Conservation (phyloP, 2,329 filamentous ascomycete species). For the Nothopassalora personata region DNA sequence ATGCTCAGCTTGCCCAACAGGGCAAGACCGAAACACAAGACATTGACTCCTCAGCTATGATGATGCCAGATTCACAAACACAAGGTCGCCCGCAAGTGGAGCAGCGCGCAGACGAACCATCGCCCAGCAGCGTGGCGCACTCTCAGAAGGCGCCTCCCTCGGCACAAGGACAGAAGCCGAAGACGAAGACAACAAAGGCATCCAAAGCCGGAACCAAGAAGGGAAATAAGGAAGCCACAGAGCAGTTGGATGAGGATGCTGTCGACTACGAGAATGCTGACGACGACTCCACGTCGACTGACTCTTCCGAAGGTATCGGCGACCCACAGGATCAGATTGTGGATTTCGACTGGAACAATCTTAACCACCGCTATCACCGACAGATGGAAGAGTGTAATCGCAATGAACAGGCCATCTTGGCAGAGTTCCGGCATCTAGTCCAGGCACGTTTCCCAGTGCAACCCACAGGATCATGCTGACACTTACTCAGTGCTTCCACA, state of each 20-base stretch:
- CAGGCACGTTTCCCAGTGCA: constrained; percentile 44
- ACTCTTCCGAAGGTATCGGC: constrained; percentile 18
- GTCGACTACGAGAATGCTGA: constrained; percentile 6
- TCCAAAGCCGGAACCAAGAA: neutral
- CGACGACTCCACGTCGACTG: constrained; percentile 12
- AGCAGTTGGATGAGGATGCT: neutral
- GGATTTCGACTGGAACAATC: constrained; percentile 70
- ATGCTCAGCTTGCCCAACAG: constrained; percentile 2
- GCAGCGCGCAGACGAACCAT: neutral
- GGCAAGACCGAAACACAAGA: constrained; percentile 3
- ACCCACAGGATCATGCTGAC: constrained; percentile 4
- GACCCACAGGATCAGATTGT: constrained; percentile 38
- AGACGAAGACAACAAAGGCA: neutral
- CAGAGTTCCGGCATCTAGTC: constrained; percentile 45
- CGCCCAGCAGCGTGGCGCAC: neutral
- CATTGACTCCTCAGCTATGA: constrained; percentile 2
- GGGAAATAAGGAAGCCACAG: neutral
- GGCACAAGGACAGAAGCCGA: neutral
- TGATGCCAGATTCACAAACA: neutral
- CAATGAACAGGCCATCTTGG: constrained; percentile 51
- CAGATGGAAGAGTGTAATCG: constrained; percentile 59
- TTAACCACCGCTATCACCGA: constrained; percentile 63
- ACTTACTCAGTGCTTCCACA: constrained; percentile 61
- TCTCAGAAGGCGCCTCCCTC: neutral
- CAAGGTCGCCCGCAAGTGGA: neutral